Percentiles rank a stretch among this genome's conserved stretches.
phyloP scores from a whole-genome alignment of 2,329 filamentous ascomycete species.

The Stachybotrys elegans region DNA sequence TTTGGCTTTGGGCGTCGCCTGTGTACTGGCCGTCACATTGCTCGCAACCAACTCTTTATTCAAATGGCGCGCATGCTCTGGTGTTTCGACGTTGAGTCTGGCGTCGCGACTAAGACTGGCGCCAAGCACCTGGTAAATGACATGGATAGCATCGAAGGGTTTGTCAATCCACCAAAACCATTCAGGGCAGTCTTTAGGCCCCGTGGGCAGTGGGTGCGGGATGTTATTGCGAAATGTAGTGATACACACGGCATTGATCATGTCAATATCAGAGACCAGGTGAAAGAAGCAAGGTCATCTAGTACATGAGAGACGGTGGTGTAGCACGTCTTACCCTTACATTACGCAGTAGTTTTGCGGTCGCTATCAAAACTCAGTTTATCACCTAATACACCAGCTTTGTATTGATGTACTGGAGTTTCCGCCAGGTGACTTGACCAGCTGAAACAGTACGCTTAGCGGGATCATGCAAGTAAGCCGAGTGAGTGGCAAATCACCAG shows the following conservation, averaged over 20 bases:
- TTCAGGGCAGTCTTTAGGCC: conserved; percentile 22
- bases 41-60: conserved; percentile 39
- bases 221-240: conserved; percentile 12
- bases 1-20: conserved; percentile 46
- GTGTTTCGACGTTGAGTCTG: conserved; percentile 37
- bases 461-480: too few species aligned
- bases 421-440: too few species aligned
- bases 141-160: conserved; percentile 19
- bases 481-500: too few species aligned
- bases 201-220: conserved; percentile 21
- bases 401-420: too few species aligned
- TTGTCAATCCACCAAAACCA: conserved; percentile 19
- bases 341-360: too few species aligned
- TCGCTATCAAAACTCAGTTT: too few species aligned
- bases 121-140: conserved; percentile 15
- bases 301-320: too few species aligned
- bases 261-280: too few species aligned
- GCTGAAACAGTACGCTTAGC: too few species aligned
- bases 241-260: conserved; percentile 6
- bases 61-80: conserved; percentile 40
- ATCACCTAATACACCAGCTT: too few species aligned
- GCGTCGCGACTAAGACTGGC: conserved; percentile 12
- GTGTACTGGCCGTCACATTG: conserved; percentile 38
- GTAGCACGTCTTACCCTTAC: too few species aligned
- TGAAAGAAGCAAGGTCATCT: too few species aligned